Conservation (phyloP, 495 filamentous ascomycete species). For the Podospora pseudopauciseta region DNA sequence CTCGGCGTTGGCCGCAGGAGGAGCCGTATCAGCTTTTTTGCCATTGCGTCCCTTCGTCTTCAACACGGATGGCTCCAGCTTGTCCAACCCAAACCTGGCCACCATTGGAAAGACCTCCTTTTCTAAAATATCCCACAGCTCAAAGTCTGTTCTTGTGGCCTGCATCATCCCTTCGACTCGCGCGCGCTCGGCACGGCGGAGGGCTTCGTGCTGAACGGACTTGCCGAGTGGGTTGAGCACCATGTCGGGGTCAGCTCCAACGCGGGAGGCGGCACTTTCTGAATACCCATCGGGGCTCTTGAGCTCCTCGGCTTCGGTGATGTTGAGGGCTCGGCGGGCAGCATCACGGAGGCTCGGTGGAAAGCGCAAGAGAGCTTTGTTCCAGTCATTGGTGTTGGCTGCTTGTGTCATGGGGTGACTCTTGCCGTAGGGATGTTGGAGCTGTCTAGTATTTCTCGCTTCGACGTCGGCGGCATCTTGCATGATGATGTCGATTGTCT, state of each 20-base stretch:
- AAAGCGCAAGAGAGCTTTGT: slow-evolving; percentile 39
- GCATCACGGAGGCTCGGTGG: slow-evolving; percentile 40
- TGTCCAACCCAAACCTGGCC: slow-evolving; percentile 35
- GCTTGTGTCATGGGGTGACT: slow-evolving; percentile 18
- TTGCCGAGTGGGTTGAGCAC: slow-evolving; percentile 16
- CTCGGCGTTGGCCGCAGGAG: neutral
- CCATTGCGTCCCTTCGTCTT: neutral
- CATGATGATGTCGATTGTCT: slow-evolving; percentile 33
- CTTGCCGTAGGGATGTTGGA: slow-evolving; percentile 14
- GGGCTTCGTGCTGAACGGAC: slow-evolving; percentile 32
- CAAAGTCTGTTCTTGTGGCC: slow-evolving; percentile 55
- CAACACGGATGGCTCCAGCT: neutral
- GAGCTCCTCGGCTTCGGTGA: slow-evolving; percentile 20
- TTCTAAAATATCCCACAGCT: slow-evolving; percentile 69
- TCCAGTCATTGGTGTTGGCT: slow-evolving; percentile 25
- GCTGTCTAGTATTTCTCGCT: slow-evolving; percentile 13
- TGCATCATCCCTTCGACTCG: slow-evolving; percentile 50
- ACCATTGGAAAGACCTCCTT: slow-evolving; percentile 65
- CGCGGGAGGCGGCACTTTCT: neutral
- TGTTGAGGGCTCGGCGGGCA: slow-evolving; percentile 36
- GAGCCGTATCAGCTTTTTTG: slow-evolving; percentile 16
- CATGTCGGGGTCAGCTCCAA: slow-evolving; percentile 8
- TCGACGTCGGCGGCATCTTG: slow-evolving; percentile 32
- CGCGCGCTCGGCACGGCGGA: slow-evolving; percentile 37
- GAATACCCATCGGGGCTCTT: neutral